A percentile compares a stretch with the other conserved stretches of the same genome.
Evolutionary conservation across 2,329 filamentous ascomycete species (phyloP).

Genomic region (Colletotrichum lupini): DNA sequence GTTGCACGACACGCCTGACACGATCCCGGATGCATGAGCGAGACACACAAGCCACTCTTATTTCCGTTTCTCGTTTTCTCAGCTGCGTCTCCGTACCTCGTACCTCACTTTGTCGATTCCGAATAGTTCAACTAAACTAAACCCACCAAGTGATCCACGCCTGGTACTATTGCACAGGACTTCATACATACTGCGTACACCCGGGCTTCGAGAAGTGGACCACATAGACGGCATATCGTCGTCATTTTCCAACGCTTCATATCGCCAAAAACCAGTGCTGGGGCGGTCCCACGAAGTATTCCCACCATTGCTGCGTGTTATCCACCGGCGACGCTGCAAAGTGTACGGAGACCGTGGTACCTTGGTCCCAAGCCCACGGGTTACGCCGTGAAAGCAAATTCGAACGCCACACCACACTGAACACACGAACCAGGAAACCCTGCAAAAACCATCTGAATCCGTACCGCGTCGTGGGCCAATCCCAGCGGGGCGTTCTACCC

Average conservation of each 20-base stretch:
- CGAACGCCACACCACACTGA: background rate
- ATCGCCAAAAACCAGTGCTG: background rate
- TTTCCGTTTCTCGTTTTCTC: background rate
- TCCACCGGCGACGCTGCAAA: background rate
- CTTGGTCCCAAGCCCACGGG: slow-evolving; percentile 2
- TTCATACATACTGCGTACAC: no score
- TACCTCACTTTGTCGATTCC: background rate
- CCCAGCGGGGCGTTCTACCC: background rate
- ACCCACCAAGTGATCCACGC: background rate
- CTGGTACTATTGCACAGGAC: background rate
- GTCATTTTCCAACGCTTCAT: background rate
- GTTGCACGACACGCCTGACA: background rate
- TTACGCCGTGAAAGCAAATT: slow-evolving; percentile 2
- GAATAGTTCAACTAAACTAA: background rate
- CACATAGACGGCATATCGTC: background rate
- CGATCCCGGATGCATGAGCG: background rate
- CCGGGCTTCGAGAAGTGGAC: background rate
- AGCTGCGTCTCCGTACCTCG: background rate
- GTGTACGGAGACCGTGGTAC: no score
- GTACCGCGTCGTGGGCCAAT: slow-evolving; percentile 32
- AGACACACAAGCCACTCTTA: background rate
- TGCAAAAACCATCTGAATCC: background rate
- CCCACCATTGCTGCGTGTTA: background rate
- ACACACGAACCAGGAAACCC: background rate
- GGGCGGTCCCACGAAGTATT: background rate